Conservation (phyloP, 1,284 basidiomycete species). For the Neolentinus lepideus region DNA sequence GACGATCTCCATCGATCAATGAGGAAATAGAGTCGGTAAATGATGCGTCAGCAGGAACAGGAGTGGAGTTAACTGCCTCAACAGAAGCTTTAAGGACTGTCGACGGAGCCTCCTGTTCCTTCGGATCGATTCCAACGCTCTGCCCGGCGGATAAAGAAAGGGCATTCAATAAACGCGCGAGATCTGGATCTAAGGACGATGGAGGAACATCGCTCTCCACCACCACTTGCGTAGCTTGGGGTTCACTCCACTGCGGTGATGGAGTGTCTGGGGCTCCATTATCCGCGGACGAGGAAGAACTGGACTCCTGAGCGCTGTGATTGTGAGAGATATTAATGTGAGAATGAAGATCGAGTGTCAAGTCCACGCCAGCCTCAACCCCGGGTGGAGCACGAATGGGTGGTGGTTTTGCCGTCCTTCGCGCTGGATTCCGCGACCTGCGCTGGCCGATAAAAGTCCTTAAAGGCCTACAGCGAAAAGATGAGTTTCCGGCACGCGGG, state of each 20-base stretch:
- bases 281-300: slow-evolving; percentile 57
- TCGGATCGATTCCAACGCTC: slow-evolving; percentile 1
- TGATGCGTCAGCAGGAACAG: not conserved
- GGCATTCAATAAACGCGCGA: slow-evolving; percentile 58
- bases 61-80: not conserved
- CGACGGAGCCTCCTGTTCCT: not conserved
- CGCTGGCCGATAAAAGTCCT: slow-evolving; percentile 47
- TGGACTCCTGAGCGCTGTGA: slow-evolving; percentile 44
- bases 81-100: not conserved
- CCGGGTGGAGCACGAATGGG: slow-evolving; percentile 15
- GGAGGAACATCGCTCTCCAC: slow-evolving; percentile 11
- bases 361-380: slow-evolving; percentile 9
- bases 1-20: slow-evolving; percentile 1
- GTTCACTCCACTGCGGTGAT: slow-evolving; percentile 46
- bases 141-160: slow-evolving; percentile 48
- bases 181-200: slow-evolving; percentile 50
- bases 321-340: slow-evolving; percentile 15
- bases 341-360: slow-evolving; percentile 11
- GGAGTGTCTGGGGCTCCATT: slow-evolving; percentile 57
- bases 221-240: slow-evolving; percentile 19
- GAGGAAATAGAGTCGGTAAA: slow-evolving; percentile 1
- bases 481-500: slow-evolving; percentile 9
- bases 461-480: slow-evolving; percentile 38
- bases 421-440: slow-evolving; percentile 17
- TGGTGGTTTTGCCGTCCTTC: slow-evolving; percentile 20